These are phyloP conservation scores for Murraya paniculata DNA, from an alignment of 345 rosid genomes.

Conservation along the genomic window DNA sequence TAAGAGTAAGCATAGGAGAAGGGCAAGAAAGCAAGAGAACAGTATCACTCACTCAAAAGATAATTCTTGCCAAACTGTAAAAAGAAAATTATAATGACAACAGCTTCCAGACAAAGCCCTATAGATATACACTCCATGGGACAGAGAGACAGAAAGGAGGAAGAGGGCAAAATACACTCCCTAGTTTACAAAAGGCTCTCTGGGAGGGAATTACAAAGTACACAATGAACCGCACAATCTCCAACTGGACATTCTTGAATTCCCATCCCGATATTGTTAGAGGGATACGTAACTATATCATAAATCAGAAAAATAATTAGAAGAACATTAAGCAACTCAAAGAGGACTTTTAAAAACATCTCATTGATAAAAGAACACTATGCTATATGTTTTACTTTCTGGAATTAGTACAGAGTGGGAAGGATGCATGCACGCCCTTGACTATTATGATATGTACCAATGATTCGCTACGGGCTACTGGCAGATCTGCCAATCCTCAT, in stretches of 20 bases:
- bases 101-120: slow-evolving; percentile 18
- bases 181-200: slow-evolving; percentile 4
- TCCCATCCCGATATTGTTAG: slow-evolving; percentile 8
- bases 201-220: background rate
- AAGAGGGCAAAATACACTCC: background rate
- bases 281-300: slow-evolving; percentile 1
- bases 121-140: slow-evolving; percentile 11
- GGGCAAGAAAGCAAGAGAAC: background rate
- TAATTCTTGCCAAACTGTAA: background rate
- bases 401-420: slow-evolving; percentile 49
- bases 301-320: slow-evolving; percentile 21
- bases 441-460: slow-evolving; percentile 20
- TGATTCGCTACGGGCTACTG: slow-evolving; percentile 28
- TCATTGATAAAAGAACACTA: slow-evolving; percentile 42
- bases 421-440: slow-evolving; percentile 22
- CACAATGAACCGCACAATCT: background rate
- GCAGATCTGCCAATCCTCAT: slow-evolving; percentile 26
- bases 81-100: slow-evolving; percentile 1
- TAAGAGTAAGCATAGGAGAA: background rate
- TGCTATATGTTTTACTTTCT: slow-evolving; percentile 49
- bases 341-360: slow-evolving; percentile 32
- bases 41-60: background rate
- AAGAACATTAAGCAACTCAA: slow-evolving; percentile 27
- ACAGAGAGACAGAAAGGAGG: background rate
- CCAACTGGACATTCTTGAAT: background rate